These are phyloP conservation scores for Lachancea kluyveri DNA, from an alignment of 805 yeast genomes.

Conservation along the genomic window DNA sequence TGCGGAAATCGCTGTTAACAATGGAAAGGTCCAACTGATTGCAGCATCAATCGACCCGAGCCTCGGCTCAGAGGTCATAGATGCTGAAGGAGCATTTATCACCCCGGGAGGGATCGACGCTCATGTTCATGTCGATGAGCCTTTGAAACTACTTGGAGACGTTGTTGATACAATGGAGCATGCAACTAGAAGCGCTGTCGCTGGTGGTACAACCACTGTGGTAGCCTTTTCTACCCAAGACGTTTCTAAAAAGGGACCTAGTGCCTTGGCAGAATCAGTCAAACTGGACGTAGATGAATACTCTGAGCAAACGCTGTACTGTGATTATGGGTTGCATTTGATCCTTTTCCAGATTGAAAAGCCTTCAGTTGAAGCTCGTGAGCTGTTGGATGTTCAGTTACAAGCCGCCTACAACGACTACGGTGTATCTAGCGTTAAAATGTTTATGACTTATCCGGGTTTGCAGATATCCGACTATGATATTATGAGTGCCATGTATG, in stretches of 20 bases:
- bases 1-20: constrained; percentile 36
- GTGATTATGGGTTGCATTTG: constrained; percentile 46
- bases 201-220: constrained; percentile 47
- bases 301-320: constrained; percentile 20
- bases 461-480: constrained; percentile 37
- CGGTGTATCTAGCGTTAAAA: constrained; percentile 37
- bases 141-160: constrained; percentile 27
- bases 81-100: constrained; percentile 42
- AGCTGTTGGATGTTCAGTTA: constrained; percentile 26
- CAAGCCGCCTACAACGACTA: constrained; percentile 30
- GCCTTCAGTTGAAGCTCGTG: constrained; percentile 7
- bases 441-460: constrained; percentile 42
- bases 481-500: constrained; percentile 34
- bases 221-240: constrained; percentile 43
- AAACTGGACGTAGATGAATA: constrained; percentile 23
- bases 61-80: constrained; percentile 29
- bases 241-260: constrained; percentile 27
- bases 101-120: constrained; percentile 50
- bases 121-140: constrained; percentile 44
- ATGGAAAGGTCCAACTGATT: constrained; percentile 35
- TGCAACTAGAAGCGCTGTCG: constrained; percentile 41
- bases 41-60: constrained; percentile 24
- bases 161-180: constrained; percentile 40
- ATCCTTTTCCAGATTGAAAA: constrained; percentile 34
- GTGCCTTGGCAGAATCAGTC: constrained; percentile 29